Base-by-base conservation (phyloP, 495 filamentous ascomycete genomes). In the Entonaema liquescens region DNA sequence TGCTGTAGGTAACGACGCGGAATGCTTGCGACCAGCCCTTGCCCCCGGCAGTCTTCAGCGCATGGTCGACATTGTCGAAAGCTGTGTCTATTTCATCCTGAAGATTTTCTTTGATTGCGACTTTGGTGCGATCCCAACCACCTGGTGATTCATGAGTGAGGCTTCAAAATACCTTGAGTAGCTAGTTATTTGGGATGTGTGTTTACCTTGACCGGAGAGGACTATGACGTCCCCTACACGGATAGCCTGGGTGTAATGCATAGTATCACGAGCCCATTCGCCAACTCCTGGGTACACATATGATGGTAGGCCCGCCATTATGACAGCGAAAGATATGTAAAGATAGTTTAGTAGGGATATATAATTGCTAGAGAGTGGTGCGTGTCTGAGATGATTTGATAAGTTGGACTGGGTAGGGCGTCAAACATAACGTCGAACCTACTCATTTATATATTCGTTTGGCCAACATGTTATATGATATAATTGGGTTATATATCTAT, bases 11-110 rank as follows among this genome's bases (percentile, higher is more conserved):
- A 26, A 79, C 81, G 8, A 88, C 79, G 1, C 78, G 76, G 74
- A 77, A 88, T 9, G 88, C 87, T 72, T 89, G 85, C 9, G 71
- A 71, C 87, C 87, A 88, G n/a, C 86, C 86, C 52, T 85, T 82
- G 0, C 86, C 84, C 2, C 87, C 87, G 3, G 85, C 86, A 29
- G 81, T 36, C 55, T 80, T 81, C 26, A 87, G 73, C 28, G 73
- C 77, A 0, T 76, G 62, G 3, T 88, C 82, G 19, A 89, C 80
- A 61, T 88, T 89, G 1, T 71, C 77, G 72, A 89, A 89, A 0
- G 86, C 83, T 54, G 83, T 81, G 38, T 86, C 85, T 59, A 88
- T 82, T 66, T 89, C 76, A 0, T 77, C 82, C 31, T 80, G 79
- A 70, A 84, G 74, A 31, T 81, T 79, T n/a, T 38, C 65, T 17